Evolutionary conservation across 371 early-diverging fungal species (phyloP).

Genomic region (Zopfochytrium polystomum): DNA sequence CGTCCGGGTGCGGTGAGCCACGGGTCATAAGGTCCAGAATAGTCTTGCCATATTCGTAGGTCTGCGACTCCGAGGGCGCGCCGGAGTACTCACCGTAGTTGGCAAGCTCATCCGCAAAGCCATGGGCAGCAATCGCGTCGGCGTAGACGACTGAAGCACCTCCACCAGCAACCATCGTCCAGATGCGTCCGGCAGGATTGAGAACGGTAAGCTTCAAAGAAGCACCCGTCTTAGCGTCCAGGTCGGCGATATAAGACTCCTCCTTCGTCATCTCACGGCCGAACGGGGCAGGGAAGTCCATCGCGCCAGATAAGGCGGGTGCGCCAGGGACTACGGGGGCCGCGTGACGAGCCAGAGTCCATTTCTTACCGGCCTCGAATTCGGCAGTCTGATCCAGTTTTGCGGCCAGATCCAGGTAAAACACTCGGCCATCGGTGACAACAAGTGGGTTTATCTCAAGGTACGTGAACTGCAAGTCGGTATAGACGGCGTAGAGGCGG

Average conservation of each 20-base stretch:
- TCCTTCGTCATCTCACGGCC: conserved; percentile 93
- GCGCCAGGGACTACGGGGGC: conserved; percentile 27
- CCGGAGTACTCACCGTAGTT: conserved; percentile 99
- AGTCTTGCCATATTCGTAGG: conserved; percentile 97
- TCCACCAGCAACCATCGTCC: conserved; percentile 99
- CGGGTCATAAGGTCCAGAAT: conserved; percentile 97
- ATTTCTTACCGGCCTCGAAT: conserved; percentile 80
- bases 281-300: conserved; percentile 98
- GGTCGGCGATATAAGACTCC: conserved; percentile 95
- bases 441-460: conserved; percentile 98
- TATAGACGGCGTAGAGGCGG: conserved; percentile 89
- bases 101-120: conserved; percentile 90
- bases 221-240: conserved; percentile 97
- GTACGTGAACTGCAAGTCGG: conserved; percentile 95
- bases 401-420: conserved; percentile 93
- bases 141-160: conserved; percentile 94
- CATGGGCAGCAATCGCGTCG: conserved; percentile 95
- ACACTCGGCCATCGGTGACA: conserved; percentile 76
- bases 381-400: conserved; percentile 98
- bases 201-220: conserved; percentile 94
- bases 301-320: conserved; percentile 71
- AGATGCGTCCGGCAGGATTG: conserved; percentile 90
- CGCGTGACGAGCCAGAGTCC: conserved; percentile 38
- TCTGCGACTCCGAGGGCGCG: conserved; percentile 96
- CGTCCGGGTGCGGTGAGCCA: conserved; percentile 72